Percentiles rank a stretch among this genome's conserved stretches.
Evolutionary conservation across 129 eudicot genomes (phyloP).

Genomic region (Centella asiatica): DNA sequence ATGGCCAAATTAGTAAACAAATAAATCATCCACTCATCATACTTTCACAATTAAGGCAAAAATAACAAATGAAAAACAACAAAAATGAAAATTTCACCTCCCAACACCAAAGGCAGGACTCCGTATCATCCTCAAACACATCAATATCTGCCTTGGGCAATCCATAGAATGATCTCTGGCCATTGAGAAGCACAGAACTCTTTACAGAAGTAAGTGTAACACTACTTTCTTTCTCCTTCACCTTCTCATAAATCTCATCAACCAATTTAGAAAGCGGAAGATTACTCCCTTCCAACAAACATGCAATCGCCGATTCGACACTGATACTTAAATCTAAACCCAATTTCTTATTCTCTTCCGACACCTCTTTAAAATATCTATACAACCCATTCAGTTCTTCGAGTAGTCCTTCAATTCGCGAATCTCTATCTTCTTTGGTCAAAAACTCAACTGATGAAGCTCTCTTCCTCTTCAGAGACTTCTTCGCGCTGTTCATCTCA

Average conservation of each 20-base stretch:
- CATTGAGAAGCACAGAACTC: constrained; percentile 60
- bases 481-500: constrained; percentile 24
- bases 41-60: background rate
- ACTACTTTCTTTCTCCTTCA: constrained; percentile 35
- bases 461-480: constrained; percentile 52
- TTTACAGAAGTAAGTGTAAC: constrained; percentile 52
- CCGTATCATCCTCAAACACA: constrained; percentile 80
- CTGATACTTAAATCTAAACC: constrained; percentile 4
- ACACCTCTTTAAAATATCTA: constrained; percentile 32
- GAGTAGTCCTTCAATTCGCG: constrained; percentile 27
- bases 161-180: constrained; percentile 68
- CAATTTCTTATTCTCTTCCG: constrained; percentile 17
- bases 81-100: constrained; percentile 47
- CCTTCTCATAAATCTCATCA: constrained; percentile 46
- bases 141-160: constrained; percentile 56
- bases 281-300: constrained; percentile 70
- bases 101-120: constrained; percentile 89
- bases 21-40: too few species aligned
- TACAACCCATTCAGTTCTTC: constrained; percentile 46
- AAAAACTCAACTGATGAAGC: constrained; percentile 16
- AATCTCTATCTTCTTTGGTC: constrained; percentile 36
- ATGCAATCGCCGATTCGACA: constrained; percentile 43
- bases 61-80: background rate
- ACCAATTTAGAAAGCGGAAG: constrained; percentile 63
- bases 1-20: background rate